Percentiles rank a stretch among this genome's conserved stretches.
phyloP scores from a whole-genome alignment of 768 basidiomycete genomes.

The Termitomyces eurrhizus region DNA sequence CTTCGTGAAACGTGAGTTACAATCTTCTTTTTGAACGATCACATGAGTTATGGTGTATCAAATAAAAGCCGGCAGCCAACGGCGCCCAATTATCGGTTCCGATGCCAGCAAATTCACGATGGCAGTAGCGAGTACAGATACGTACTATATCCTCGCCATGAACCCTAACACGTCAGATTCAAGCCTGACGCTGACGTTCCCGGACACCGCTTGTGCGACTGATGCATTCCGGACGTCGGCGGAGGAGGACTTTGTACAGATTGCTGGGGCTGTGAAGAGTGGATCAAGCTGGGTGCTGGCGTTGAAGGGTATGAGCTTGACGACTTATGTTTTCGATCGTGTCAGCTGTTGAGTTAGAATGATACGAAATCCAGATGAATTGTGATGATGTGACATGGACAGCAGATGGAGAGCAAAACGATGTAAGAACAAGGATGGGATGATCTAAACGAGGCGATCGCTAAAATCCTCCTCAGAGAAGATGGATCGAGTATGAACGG shows the following conservation, averaged over 20 bases:
- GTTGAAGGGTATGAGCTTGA: conserved; percentile 30
- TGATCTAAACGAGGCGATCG: conserved; percentile 16
- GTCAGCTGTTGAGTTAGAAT: conserved; percentile 19
- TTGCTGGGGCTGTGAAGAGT: conserved; percentile 22
- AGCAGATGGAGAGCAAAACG: conserved; percentile 8
- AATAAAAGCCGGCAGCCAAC: conserved; percentile 31
- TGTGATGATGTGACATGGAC: neutral
- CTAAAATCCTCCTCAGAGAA: conserved; percentile 16
- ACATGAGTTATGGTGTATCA: neutral
- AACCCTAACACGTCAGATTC: conserved; percentile 27
- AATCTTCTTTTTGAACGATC: neutral
- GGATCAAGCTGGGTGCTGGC: conserved; percentile 25
- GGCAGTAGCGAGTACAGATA: conserved; percentile 26
- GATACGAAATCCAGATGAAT: neutral
- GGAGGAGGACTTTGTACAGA: conserved; percentile 29
- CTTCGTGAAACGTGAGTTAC: conserved; percentile 34
- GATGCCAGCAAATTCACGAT: conserved; percentile 28
- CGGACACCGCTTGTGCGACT: conserved; percentile 26
- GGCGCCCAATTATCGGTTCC: conserved; percentile 27
- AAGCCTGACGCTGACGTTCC: conserved; percentile 29
- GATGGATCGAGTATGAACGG: conserved; percentile 41
- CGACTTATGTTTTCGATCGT: conserved; percentile 30
- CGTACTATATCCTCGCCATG: conserved; percentile 30
- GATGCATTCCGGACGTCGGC: conserved; percentile 28
- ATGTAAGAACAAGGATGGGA: neutral